A percentile compares a stretch with the other conserved stretches of the same genome.
Evolutionary conservation across 139 green algal species (phyloP).

Genomic region (Gonium pectorale): DNA sequence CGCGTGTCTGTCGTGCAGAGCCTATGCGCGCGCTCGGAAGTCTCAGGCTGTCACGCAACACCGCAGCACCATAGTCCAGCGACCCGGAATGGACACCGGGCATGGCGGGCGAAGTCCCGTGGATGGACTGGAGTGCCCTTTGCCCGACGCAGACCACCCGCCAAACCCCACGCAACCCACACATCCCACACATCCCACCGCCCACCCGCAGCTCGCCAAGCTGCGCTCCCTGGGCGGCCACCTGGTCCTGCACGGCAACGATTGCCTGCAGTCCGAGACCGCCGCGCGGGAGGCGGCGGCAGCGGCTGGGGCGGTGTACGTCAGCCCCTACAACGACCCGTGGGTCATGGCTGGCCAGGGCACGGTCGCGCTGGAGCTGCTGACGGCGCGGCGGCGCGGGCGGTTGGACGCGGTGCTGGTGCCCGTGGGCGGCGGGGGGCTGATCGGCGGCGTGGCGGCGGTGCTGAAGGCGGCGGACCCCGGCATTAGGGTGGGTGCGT

Average conservation of each 20-base stretch:
- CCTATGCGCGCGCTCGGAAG: too few relatives aligned
- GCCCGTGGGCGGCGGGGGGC: slow-evolving; percentile 77
- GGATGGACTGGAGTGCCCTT: too few relatives aligned
- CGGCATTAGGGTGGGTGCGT: slow-evolving; percentile 28
- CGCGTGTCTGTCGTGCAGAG: too few relatives aligned
- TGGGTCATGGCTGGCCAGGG: slow-evolving; percentile 71
- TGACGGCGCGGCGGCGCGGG: slow-evolving; percentile 50
- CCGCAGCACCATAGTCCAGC: too few relatives aligned
- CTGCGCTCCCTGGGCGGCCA: slow-evolving; percentile 50
- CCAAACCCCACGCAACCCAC: too few relatives aligned
- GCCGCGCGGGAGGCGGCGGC: slow-evolving; percentile 5
- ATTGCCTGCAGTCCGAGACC: slow-evolving; percentile 56
- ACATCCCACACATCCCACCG: too few relatives aligned
- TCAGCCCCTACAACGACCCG: slow-evolving; percentile 75
- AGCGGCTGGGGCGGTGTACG: slow-evolving; percentile 37
- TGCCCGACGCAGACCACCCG: too few relatives aligned
- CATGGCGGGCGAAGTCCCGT: too few relatives aligned
- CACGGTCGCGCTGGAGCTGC: slow-evolving; percentile 70
- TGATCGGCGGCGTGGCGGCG: slow-evolving; percentile 68
- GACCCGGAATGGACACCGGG: too few relatives aligned
- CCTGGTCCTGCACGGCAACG: slow-evolving; percentile 46
- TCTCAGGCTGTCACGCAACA: too few relatives aligned
- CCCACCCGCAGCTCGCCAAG: slow-evolving; percentile 48
- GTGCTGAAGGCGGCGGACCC: slow-evolving; percentile 66
- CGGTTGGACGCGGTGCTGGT: slow-evolving; percentile 68